A percentile compares a stretch with the other conserved stretches of the same genome.
Conservation (phyloP, 192 early-diverging fungal species). For the Entrophospora sp. region DNA sequence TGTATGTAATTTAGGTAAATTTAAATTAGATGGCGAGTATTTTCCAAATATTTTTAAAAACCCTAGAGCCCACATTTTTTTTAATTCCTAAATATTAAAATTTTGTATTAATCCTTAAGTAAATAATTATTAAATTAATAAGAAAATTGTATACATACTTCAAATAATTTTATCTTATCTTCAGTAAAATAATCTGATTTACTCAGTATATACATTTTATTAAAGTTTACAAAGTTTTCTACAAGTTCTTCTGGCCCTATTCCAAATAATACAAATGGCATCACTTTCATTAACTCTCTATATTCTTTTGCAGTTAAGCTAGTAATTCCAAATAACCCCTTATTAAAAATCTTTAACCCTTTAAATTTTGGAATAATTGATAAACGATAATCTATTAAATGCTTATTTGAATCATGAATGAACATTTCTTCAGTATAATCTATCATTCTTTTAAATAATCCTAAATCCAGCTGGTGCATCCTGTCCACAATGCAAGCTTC, state of each 20-base stretch:
- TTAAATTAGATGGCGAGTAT: background rate
- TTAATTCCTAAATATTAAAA: background rate
- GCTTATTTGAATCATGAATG: background rate
- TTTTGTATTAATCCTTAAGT: too few species aligned
- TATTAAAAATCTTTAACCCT: background rate
- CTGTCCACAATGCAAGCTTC: background rate
- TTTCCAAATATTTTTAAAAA: background rate
- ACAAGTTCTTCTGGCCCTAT: background rate
- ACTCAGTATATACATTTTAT: background rate
- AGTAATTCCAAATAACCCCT: background rate
- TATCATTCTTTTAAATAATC: background rate
- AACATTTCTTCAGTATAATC: background rate
- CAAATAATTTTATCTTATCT: background rate
- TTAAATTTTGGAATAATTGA: background rate
- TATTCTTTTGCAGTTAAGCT: background rate
- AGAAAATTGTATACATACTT: background rate
- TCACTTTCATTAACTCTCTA: background rate
- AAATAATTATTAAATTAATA: too few species aligned
- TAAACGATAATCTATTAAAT: background rate
- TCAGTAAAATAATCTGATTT: background rate
- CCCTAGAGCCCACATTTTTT: background rate
- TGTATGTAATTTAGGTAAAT: background rate
- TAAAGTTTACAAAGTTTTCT: background rate
- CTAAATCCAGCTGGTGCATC: background rate
- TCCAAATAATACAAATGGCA: background rate